Evolutionary conservation across 352 stramenopile species (phyloP).

Genomic region (Phytophthora idaei): DNA sequence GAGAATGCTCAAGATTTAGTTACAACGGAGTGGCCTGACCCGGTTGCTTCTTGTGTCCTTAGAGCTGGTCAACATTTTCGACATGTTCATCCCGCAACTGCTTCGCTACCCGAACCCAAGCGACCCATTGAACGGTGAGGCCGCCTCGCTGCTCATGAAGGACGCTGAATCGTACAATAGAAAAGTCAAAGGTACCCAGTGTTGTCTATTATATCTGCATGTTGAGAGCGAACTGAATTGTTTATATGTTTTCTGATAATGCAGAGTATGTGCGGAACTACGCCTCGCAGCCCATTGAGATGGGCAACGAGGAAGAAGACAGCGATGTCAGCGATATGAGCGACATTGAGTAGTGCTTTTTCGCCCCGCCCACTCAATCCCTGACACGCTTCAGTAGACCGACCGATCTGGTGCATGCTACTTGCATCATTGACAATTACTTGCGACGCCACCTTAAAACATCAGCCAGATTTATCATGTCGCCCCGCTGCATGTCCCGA

Average conservation of each 20-base stretch:
- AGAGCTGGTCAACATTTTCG: conserved; percentile 95
- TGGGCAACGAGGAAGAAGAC: conserved; percentile 72
- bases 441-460: conserved; percentile 1
- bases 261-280: conserved; percentile 84
- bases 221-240: not conserved
- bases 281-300: conserved; percentile 77
- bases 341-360: conserved; percentile 55
- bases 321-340: conserved; percentile 89
- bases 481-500: conserved; percentile 21
- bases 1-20: conserved; percentile 5
- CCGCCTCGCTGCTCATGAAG: conserved; percentile 89
- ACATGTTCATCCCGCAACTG: conserved; percentile 93
- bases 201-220: not conserved
- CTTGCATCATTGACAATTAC: conserved; percentile 1
- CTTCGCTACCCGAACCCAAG: conserved; percentile 93
- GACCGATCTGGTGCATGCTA: conserved; percentile 21
- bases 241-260: not conserved
- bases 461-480: conserved; percentile 20
- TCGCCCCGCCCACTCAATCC: not conserved
- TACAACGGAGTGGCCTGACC: not conserved
- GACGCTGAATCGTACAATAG: conserved; percentile 86
- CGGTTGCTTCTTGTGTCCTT: conserved; percentile 1
- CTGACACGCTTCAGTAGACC: conserved; percentile 29
- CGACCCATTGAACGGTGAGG: conserved; percentile 92
- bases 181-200: conserved; percentile 81